Evolutionary conservation across 78 protist genomes (phyloP), one percentile per base, ranked within the genome.

Genomic region (Mastigamoeba balamuthi): DNA sequence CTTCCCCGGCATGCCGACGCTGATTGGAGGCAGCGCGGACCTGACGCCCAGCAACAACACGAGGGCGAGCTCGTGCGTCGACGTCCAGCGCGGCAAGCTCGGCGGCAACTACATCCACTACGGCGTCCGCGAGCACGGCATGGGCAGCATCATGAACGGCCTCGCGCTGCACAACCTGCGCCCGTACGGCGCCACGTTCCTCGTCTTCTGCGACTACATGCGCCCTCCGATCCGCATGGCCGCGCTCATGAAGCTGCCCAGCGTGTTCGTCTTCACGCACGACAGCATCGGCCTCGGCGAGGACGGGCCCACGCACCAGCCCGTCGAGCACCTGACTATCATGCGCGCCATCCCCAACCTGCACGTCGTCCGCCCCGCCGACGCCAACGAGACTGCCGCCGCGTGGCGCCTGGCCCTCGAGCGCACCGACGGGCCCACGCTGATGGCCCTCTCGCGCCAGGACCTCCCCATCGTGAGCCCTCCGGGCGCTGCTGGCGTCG

Each of bases 281-380:
- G 99, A 98, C 84, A 92, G 98, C 10, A 84, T 97, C 53, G 99
- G 97, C 38, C 91, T 97, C 35, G 99, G 99, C 69, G 99, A 98
- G 88, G 99, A 98, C 76, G 99, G 99, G 27, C 99, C 99, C 70
- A 98, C 99, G 2, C 99, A 98, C 76, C 98, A 94, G 94, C 99
- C 99, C 25, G 86, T 98, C 30, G 99, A 97, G 82, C 64, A 85
- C 9, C 80, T 91, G 27, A 28, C 92, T 7, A 73, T 79, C 69
- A 65, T 86, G 52, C 93, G 99, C 42, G 83, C 90, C 76, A 89
- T 90, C 53, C 99, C 99, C 68, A 94, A 95, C 85, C n/a, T 92
- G 30, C 43, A 75, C 76, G 87, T 94, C 66, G 58, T 95, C 65
- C 84, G 99, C 40, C 99, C 99, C 7, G 91, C 92, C 23, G 99